A percentile compares a stretch with the other conserved stretches of the same genome.
These are phyloP conservation scores for Puccinia triticina DNA, from an alignment of 1,284 basidiomycete species.

Conservation along the genomic window DNA sequence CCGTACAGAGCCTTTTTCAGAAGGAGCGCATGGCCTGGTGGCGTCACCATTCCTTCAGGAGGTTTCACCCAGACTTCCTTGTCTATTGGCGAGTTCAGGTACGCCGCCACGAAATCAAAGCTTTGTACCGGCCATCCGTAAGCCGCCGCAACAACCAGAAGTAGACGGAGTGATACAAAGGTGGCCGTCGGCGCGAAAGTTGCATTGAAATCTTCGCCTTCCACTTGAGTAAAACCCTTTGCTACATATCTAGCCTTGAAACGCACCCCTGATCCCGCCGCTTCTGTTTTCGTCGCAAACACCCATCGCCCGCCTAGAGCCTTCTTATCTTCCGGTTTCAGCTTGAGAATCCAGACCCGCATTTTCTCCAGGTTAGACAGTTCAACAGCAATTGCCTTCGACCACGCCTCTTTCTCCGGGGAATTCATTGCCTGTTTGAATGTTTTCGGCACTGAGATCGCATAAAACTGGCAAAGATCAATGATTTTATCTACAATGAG, in stretches of 20 bases:
- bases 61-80: conserved; percentile 17
- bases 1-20: conserved; percentile 7
- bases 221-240: conserved; percentile 16
- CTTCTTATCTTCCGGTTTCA: neutral
- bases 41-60: neutral
- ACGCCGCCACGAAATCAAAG: conserved; percentile 24
- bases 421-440: neutral
- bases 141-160: neutral
- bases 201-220: neutral
- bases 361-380: neutral
- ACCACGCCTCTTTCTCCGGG: neutral
- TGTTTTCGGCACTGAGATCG: neutral
- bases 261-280: neutral
- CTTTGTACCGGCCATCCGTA: neutral
- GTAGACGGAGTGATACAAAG: neutral
- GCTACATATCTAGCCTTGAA: conserved; percentile 7
- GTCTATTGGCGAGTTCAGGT: neutral
- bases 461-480: neutral
- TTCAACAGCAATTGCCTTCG: neutral
- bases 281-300: neutral
- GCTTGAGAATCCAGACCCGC: neutral
- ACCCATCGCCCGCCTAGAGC: neutral
- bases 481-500: neutral
- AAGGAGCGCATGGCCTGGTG: neutral
- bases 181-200: neutral